Evolutionary conservation across 2,329 filamentous ascomycete genomes (phyloP), one percentile per base, ranked within the genome.

Genomic region (Podosphaera leucotricha): DNA sequence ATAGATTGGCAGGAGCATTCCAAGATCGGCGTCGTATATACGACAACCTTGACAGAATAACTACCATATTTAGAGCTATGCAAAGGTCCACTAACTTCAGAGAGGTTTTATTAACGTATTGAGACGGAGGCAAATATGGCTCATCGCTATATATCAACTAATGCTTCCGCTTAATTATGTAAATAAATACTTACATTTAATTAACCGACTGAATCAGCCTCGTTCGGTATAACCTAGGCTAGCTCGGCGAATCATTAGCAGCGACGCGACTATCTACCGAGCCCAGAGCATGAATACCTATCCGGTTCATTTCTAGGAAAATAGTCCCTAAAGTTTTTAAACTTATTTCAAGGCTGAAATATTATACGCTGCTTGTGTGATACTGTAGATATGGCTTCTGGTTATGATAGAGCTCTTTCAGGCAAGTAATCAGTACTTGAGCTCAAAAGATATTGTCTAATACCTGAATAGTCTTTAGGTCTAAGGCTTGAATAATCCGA

Each of bases 401-500:
- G 87, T 66, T 98, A 98, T 68, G 90, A 98, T 70, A 82, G 90
- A 80, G 90, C 87, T 66, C 78, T 95, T 64, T 95, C 87, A 67
- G 87, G 86, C 94, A 33, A 18, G 53, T 57, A 47, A 57, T 55
- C 56, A 56, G 50, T 56, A 59, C 66, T 72, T 65, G 72, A 61
- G 49, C 38, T 48, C 52, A 49, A 46, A 35, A 24, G 22, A 24
- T 24, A 24, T 8, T 33, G 15, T 33, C 53, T 51, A 55, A 59
- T 47, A 51, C 10, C 20, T 38, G 28, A 60, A 52, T 56, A 92
- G 86, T 93, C 61, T 94, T 94, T 65, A 84, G 79, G 79, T 83
- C 66, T 53, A 66, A 13, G 20, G 6, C 13, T 5, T 13, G n/a
- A n/a, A n/a, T n/a, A 36, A 37, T 43, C 42, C 6, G 20, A n/a